These are phyloP conservation scores for Tylopilus intermedius DNA, from an alignment of 768 basidiomycete genomes.

Conservation along the genomic window DNA sequence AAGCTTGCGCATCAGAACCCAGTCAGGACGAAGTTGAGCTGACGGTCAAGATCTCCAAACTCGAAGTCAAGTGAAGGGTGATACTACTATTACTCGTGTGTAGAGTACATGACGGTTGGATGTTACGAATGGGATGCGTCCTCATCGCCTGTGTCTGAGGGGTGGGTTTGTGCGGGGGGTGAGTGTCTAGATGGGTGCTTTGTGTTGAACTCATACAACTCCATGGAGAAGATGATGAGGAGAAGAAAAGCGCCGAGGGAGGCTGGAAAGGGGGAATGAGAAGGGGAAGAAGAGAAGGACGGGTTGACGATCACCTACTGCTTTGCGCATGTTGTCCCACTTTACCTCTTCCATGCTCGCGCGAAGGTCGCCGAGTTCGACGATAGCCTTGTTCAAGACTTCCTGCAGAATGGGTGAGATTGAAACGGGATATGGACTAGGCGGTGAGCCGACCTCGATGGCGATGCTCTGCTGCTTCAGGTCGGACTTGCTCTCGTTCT, in stretches of 20 bases:
- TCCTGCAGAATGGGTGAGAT: slow-evolving; percentile 41
- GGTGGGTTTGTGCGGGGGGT: not conserved
- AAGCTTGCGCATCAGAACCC: not conserved
- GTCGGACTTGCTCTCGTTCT: slow-evolving; percentile 84
- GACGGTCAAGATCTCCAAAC: slow-evolving; percentile 50
- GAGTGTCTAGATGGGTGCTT: slow-evolving; percentile 13
- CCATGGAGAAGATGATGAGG: slow-evolving; percentile 67
- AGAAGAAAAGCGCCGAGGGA: slow-evolving; percentile 62
- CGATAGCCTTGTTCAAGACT: slow-evolving; percentile 67
- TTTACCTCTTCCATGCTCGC: slow-evolving; percentile 80
- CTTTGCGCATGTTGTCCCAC: slow-evolving; percentile 85
- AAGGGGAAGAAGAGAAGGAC: not conserved
- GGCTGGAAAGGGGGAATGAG: slow-evolving; percentile 35
- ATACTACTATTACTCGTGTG: not conserved
- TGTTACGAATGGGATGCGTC: slow-evolving; percentile 16
- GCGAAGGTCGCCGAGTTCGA: slow-evolving; percentile 71
- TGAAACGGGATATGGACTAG: not conserved
- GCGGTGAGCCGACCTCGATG: slow-evolving; percentile 58
- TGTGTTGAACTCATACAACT: slow-evolving; percentile 47
- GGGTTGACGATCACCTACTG: slow-evolving; percentile 53
- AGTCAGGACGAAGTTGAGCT: slow-evolving; percentile 32
- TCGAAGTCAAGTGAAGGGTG: slow-evolving; percentile 43
- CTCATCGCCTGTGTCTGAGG: slow-evolving; percentile 3
- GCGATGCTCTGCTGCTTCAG: slow-evolving; percentile 77
- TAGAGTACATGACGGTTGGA: not conserved